Evolutionary conservation across 495 filamentous ascomycete species (phyloP), one percentile per base, ranked within the genome.

Genomic region (Aspergillus haitiensis): DNA sequence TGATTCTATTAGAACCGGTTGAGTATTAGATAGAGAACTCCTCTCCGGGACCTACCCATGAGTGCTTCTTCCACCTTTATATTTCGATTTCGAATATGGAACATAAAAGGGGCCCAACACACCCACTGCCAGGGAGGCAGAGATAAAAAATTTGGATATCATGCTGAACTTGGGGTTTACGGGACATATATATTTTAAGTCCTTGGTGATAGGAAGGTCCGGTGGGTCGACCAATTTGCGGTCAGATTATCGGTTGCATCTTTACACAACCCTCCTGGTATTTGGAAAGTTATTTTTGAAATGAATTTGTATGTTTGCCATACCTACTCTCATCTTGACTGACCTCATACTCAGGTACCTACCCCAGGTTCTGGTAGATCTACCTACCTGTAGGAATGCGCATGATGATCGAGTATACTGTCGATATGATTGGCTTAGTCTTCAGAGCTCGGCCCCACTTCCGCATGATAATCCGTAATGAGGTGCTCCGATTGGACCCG

Each of bases 91-190:
- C 7, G 18, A 10, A 36, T 58, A 58, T 6, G 56, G 56, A 5
- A 58, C 12, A 32, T 58, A 51, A 36, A 58, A 58, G n/a, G 56
- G 56, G 16, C 37, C 34, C 13, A 34, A 58, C 12, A 58, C 37
- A 16, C 56, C 56, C 7, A 48, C 56, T 45, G 56, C 34, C 8
- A 58, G 27, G 18, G 56, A 58, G 18, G 37, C 21, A 0, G 36
- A 27, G n/a, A 58, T 32, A 1, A 58, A 16, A 6, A 36, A 21
- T 42, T 44, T 48, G 40, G 1, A 42, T 18, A 46, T 11, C 50
- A 53, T 53, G 16, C 11, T 10, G 3, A 34, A 5, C n/a, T 9
- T 15, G 15, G 10, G 39, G 16, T 55, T 16, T 27, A 15, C 2
- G 15, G 7, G 6, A 6, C 6, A 44, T n/a, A 7, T 31, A 7